Percentiles rank a stretch among this genome's conserved stretches.
Conservation (phyloP, 768 basidiomycete species). For the Tulasnella sp. region DNA sequence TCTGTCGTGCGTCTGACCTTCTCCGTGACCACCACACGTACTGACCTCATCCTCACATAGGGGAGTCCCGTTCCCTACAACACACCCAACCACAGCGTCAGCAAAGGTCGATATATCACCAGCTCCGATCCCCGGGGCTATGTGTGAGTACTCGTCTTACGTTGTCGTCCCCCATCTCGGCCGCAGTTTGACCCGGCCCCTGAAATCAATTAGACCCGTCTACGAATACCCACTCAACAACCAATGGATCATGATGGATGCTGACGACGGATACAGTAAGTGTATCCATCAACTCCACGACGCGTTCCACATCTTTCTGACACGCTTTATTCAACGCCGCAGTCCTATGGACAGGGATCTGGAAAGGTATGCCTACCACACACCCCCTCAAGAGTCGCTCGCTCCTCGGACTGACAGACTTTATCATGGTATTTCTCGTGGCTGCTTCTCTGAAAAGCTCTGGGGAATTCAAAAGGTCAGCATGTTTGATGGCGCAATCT, state of each 20-base stretch:
- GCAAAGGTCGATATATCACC: conserved; percentile 58
- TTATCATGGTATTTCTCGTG: not conserved
- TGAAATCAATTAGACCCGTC: conserved; percentile 44
- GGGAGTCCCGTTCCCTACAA: conserved; percentile 2
- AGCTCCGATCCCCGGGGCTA: conserved; percentile 83
- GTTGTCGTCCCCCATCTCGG: not conserved
- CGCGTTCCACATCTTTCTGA: too few species aligned
- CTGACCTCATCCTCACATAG: too few species aligned
- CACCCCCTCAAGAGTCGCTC: not conserved
- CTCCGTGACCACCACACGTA: too few species aligned
- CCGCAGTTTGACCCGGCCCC: conserved; percentile 3
- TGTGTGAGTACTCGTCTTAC: conserved; percentile 47
- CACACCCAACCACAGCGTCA: conserved; percentile 19
- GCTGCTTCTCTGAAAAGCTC: conserved; percentile 9
- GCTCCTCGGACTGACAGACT: not conserved
- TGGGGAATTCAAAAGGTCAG: conserved; percentile 19
- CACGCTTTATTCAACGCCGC: not conserved
- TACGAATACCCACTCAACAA: conserved; percentile 84
- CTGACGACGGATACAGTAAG: conserved; percentile 66
- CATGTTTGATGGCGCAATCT: not conserved
- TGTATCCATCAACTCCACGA: not conserved
- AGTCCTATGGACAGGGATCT: conserved; percentile 86
- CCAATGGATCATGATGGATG: conserved; percentile 94
- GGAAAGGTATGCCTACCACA: conserved; percentile 57
- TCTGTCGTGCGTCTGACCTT: too few species aligned